Percentiles rank a stretch among this genome's conserved stretches.
Evolutionary conservation across 78 protist species (phyloP).

Genomic region (Speleostelium caveatum): DNA sequence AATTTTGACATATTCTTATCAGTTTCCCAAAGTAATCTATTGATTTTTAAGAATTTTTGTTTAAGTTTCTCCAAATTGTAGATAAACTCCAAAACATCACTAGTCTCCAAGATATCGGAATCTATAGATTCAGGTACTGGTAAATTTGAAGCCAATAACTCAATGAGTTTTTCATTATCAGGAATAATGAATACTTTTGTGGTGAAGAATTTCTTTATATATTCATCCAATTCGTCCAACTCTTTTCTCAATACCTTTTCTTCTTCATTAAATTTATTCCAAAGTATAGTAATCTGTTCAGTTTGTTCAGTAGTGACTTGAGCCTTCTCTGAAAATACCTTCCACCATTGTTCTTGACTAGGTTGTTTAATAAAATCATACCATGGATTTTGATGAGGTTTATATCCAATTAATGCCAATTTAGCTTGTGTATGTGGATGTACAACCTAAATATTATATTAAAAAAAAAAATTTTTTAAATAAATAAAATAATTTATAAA

Average conservation of each 20-base stretch:
- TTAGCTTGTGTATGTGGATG: constrained; percentile 75
- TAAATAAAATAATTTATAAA: not conserved
- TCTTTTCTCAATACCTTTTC: constrained; percentile 26
- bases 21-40: constrained; percentile 50
- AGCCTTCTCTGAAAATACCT: constrained; percentile 42
- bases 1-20: constrained; percentile 37
- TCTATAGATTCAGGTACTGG: constrained; percentile 48
- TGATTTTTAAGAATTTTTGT: constrained; percentile 55
- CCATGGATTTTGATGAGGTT: constrained; percentile 69
- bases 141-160: not conserved
- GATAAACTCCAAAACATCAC: constrained; percentile 59
- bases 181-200: constrained; percentile 42
- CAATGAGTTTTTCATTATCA: constrained; percentile 12
- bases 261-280: constrained; percentile 38
- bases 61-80: constrained; percentile 63
- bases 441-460: constrained; percentile 25
- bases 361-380: constrained; percentile 48
- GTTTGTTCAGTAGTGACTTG: constrained; percentile 34
- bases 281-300: constrained; percentile 27
- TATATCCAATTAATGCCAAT: constrained; percentile 50
- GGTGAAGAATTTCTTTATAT: constrained; percentile 52
- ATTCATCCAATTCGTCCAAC: constrained; percentile 41
- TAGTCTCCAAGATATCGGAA: constrained; percentile 15
- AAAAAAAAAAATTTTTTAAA: not conserved
- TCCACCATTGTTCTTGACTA: constrained; percentile 61